These are phyloP conservation scores for Phytophthora kernoviae DNA, from an alignment of 352 stramenopile genomes.

Conservation along the genomic window DNA sequence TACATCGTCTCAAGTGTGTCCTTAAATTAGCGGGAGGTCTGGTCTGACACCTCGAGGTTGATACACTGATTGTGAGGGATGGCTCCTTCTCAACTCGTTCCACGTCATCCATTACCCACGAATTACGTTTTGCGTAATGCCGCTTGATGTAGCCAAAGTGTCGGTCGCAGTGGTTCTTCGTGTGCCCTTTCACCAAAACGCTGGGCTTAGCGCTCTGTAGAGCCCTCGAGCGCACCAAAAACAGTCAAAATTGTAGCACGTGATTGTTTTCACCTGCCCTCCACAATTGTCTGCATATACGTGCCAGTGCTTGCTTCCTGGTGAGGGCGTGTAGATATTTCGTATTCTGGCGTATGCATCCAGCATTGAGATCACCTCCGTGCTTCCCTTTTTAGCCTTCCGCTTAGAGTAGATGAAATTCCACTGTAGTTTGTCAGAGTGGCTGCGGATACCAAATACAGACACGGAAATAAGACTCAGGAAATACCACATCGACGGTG, in stretches of 20 bases:
- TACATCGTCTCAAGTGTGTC: neutral
- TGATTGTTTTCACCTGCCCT: slow-evolving; percentile 22
- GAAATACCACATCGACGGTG: slow-evolving; percentile 24
- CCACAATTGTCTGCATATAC: slow-evolving; percentile 23
- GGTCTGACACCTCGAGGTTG: neutral
- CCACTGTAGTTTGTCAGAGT: slow-evolving; percentile 1
- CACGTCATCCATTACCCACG: neutral
- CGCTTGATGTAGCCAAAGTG: slow-evolving; percentile 10
- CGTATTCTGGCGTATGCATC: slow-evolving; percentile 5
- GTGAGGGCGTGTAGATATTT: neutral
- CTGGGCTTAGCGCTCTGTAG: neutral
- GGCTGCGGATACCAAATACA: slow-evolving; percentile 15
- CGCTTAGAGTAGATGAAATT: slow-evolving; percentile 17
- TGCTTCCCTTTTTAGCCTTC: slow-evolving; percentile 12
- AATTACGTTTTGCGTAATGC: slow-evolving; percentile 6
- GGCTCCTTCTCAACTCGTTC: neutral
- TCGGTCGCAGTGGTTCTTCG: slow-evolving; percentile 15
- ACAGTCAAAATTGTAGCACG: slow-evolving; percentile 17
- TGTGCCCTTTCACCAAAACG: slow-evolving; percentile 14
- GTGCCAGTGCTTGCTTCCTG: slow-evolving; percentile 5
- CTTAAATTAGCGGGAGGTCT: neutral
- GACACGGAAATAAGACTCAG: slow-evolving; percentile 11
- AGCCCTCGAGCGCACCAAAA: slow-evolving; percentile 2
- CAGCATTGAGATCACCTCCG: slow-evolving; percentile 23
- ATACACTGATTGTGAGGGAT: too few relatives aligned